These are phyloP conservation scores for Platismatia glauca DNA, from an alignment of 495 filamentous ascomycete genomes.

Conservation along the genomic window DNA sequence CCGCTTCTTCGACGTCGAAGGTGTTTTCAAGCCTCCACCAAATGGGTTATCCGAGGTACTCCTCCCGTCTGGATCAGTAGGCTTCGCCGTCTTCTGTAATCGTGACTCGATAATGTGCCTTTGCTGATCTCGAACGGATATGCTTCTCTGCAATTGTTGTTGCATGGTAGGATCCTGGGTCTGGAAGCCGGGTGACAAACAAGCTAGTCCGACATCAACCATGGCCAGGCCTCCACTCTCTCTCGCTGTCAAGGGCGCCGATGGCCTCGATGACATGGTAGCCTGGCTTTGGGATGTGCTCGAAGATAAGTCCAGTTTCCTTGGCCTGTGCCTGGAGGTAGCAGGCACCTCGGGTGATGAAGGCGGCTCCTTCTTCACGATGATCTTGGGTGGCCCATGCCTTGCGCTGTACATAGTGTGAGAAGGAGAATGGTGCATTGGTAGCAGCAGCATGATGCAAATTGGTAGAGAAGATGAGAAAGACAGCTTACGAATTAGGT, in stretches of 20 bases:
- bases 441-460: slow-evolving; percentile 18
- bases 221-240: slow-evolving; percentile 65
- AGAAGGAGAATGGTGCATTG: slow-evolving; percentile 17
- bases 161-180: slow-evolving; percentile 95
- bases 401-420: slow-evolving; percentile 27
- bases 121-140: slow-evolving; percentile 90
- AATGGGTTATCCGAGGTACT: slow-evolving; percentile 42
- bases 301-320: slow-evolving; percentile 80
- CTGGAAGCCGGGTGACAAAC: slow-evolving; percentile 88
- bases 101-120: slow-evolving; percentile 89
- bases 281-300: slow-evolving; percentile 47
- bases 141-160: slow-evolving; percentile 86
- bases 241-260: slow-evolving; percentile 70
- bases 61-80: slow-evolving; percentile 55
- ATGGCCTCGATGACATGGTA: slow-evolving; percentile 50
- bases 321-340: slow-evolving; percentile 70
- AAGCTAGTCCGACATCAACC: slow-evolving; percentile 89
- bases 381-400: slow-evolving; percentile 55
- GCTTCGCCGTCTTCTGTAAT: slow-evolving; percentile 76
- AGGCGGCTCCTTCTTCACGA: slow-evolving; percentile 92
- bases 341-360: slow-evolving; percentile 68
- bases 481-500: slow-evolving; percentile 45
- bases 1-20: slow-evolving; percentile 59
- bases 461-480: background rate
- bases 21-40: slow-evolving; percentile 55